Evolutionary conservation across 2,329 filamentous ascomycete species (phyloP), one percentile per base, ranked within the genome.

Genomic region (Chrysoporthe deuterocubensis): DNA sequence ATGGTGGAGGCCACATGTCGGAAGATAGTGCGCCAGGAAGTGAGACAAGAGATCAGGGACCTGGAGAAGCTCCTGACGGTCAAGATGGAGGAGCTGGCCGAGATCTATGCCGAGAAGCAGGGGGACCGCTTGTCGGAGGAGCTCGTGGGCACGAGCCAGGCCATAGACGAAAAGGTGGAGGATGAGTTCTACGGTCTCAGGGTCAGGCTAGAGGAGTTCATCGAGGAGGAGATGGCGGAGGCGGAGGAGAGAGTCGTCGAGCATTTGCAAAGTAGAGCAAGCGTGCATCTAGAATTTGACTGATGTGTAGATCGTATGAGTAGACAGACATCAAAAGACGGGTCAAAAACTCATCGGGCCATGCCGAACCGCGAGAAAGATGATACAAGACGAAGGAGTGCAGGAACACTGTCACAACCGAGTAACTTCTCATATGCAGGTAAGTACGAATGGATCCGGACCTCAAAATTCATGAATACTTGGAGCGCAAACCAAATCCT

Each of bases 141-240:
- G 50, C 26, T 66, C 11, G 58, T 56, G 46, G 50, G 34, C 46
- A 58, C 59, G 14, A 54, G 48, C 16, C 50, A 66, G 18, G 59
- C 54, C 16, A 40, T 66, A 9, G 65, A 66, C 42, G 48, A 66
- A 11, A 57, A 62, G 13, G n/a, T 66, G 13, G 65, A 66, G 4
- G 65, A 66, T 37, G 58, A 66, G 16, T 62, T 62, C 8, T 62
- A 34, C 8, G 65, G 65, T 9, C 46, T 66, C 48, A 48, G 50
- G 32, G 57, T 66, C 2, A 56, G 44, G 21, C 32, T 66, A 11
- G 65, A 66, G 50, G 65, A 66, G 7, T 66, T 62, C 16, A 62
- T 66, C 42, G 57, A 66, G 32, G 65, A 66, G 13, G 65, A 66
- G 48, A n/a, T 66, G 46, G 37, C 48, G 6, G 65, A 66, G 50